phyloP scores from a whole-genome alignment of 305 asterid species.

The Fraxinus platypoda region DNA sequence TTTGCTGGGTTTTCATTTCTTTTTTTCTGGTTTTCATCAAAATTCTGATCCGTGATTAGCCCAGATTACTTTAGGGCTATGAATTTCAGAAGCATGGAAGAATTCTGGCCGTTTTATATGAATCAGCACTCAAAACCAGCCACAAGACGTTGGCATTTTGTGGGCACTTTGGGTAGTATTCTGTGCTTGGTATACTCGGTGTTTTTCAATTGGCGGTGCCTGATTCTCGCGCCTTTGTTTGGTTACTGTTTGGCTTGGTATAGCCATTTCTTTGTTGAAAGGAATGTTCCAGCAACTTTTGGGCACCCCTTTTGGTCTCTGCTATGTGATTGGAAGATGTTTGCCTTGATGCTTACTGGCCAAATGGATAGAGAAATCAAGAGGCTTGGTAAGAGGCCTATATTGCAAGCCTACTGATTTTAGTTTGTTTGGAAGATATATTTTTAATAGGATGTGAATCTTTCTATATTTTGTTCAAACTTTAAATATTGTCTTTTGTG shows the following conservation, averaged over 20 bases:
- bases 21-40: background rate
- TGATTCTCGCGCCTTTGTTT: constrained; percentile 62
- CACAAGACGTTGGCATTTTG: constrained; percentile 95
- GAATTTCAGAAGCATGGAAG: constrained; percentile 94
- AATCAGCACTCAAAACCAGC: constrained; percentile 78
- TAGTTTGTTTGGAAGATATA: constrained; percentile 14
- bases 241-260: constrained; percentile 94
- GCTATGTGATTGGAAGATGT: constrained; percentile 89
- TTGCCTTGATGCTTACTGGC: constrained; percentile 91
- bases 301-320: constrained; percentile 95
- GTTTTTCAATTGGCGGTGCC: constrained; percentile 66
- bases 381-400: constrained; percentile 97
- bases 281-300: constrained; percentile 83
- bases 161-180: constrained; percentile 72
- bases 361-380: constrained; percentile 93
- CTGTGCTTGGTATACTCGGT: constrained; percentile 62
- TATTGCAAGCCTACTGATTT: constrained; percentile 57
- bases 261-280: constrained; percentile 92
- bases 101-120: constrained; percentile 88
- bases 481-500: background rate
- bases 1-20: constrained; percentile 18
- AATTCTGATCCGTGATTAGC: constrained; percentile 32
- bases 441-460: constrained; percentile 23
- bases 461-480: background rate
- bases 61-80: constrained; percentile 29